Conservation (phyloP, 352 stramenopile species). For the Phytopythium litorale region DNA sequence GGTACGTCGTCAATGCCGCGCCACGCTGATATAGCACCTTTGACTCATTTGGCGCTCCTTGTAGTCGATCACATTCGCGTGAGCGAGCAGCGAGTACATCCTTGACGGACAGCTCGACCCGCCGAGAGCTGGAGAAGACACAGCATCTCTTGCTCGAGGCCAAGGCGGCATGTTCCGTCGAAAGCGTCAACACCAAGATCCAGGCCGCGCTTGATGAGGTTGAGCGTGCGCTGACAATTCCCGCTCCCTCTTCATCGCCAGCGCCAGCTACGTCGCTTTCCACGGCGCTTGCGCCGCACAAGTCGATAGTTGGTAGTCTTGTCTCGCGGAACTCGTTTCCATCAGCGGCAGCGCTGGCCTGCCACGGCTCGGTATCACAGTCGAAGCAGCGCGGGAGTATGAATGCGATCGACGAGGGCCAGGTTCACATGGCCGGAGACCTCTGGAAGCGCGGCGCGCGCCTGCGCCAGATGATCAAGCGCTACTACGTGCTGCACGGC, state of each 20-base stretch:
- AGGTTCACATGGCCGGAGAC: slow-evolving; percentile 35
- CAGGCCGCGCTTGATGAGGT: slow-evolving; percentile 40
- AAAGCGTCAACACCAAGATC: slow-evolving; percentile 41
- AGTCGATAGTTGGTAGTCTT: background rate
- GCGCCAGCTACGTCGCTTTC: background rate
- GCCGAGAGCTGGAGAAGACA: slow-evolving; percentile 54
- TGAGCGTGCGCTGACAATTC: slow-evolving; percentile 25
- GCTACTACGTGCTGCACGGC: slow-evolving; percentile 81
- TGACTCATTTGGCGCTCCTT: background rate
- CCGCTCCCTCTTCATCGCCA: slow-evolving; percentile 5
- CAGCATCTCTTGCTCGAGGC: slow-evolving; percentile 47
- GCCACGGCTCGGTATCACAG: background rate
- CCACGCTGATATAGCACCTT: background rate
- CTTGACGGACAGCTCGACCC: slow-evolving; percentile 17
- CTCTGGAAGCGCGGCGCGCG: slow-evolving; percentile 77
- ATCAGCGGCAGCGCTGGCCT: background rate
- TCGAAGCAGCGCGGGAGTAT: background rate
- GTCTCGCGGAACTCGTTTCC: background rate
- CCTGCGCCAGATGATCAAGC: slow-evolving; percentile 86
- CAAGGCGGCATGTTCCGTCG: slow-evolving; percentile 34
- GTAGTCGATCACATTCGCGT: slow-evolving; percentile 4
- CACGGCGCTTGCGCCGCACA: background rate
- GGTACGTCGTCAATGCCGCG: slow-evolving; percentile 21
- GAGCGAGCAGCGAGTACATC: slow-evolving; percentile 1
- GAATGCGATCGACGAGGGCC: background rate